Conservation (phyloP, 345 rosid genomes). For the Gynandropsis gynandra region DNA sequence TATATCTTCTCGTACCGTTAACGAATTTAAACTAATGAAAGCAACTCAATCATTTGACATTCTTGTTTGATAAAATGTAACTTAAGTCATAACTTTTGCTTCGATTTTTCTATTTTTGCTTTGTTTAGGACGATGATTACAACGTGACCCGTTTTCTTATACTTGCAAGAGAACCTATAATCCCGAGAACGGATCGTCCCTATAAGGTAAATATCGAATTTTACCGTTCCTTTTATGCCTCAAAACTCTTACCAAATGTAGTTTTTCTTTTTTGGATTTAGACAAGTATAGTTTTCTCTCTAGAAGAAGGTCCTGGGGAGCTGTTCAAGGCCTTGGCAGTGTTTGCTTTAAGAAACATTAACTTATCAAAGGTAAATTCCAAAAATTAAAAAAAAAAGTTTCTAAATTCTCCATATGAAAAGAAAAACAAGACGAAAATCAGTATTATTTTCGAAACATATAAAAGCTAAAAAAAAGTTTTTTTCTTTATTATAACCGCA, state of each 20-base stretch:
- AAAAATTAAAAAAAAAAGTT: background rate
- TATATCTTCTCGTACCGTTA: background rate
- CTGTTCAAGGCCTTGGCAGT: constrained; percentile 89
- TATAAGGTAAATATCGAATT: constrained; percentile 46
- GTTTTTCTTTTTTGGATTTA: constrained; percentile 27
- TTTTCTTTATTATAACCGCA: too few species aligned
- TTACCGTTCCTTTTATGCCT: background rate
- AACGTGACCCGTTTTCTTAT: constrained; percentile 83
- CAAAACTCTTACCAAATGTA: constrained; percentile 7
- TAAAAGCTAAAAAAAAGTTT: too few species aligned
- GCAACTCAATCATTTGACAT: background rate
- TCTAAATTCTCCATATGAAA: too few species aligned
- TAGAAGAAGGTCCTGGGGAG: constrained; percentile 94
- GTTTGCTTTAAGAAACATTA: constrained; percentile 76
- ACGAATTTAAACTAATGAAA: background rate
- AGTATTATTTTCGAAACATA: too few species aligned
- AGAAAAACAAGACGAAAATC: too few species aligned
- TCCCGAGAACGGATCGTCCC: constrained; percentile 60
- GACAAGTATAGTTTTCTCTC: constrained; percentile 92
- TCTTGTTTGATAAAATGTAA: constrained; percentile 7
- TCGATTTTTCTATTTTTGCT: constrained; percentile 11
- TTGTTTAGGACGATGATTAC: constrained; percentile 58
- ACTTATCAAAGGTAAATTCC: constrained; percentile 59
- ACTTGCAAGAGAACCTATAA: constrained; percentile 84
- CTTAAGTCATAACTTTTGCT: background rate